Base-by-base conservation (phyloP, 495 filamentous ascomycete genomes). In the Hypoxylon fuscum region DNA sequence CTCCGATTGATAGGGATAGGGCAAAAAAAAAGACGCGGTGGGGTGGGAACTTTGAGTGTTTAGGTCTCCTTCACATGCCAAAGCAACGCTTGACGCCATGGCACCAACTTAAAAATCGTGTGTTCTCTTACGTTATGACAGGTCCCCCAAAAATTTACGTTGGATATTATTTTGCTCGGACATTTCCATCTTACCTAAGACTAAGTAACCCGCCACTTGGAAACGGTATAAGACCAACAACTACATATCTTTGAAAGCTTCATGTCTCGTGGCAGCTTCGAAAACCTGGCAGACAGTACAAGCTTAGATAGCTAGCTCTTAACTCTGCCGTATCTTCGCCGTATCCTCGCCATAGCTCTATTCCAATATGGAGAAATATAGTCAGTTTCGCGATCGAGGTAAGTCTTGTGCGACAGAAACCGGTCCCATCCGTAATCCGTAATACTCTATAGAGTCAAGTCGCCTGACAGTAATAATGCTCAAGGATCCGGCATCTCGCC, bases 401-500 rank as follows among this genome's bases (percentile, higher is more conserved):
- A 81, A 63, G 79, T 71, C 9, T 17, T 14, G 35, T 45, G n/a
- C 53, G 12, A 3, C 44, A 43, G 5, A 58, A n/a, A 51, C 41
- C 38, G 3, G 18, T n/a, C 38, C 11, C 20, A 5, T 15, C 29
- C 29, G 14, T 4, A 23, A 17, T 42, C 50, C 21, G 23, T 42
- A 62, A 56, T 45, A 38, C 35, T 41, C 27, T 8, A 17, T 8
- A 17, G 47, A 47, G n/a, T 15, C n/a, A 15, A 14, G 12, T 5
- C 35, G 5, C 15, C 35, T 38, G n/a, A 38, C n/a, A 38, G 7
- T 15, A 15, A 15, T 15, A 15, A 7, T 7, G 35, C n/a, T 15
- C n/a, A 70, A 98, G 95, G 93, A 63, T 96, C 95, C 52, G 95
- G 93, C 66, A 95, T 98, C 68, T 92, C 96, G 51, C 95, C 95